Percentiles rank a stretch among this genome's conserved stretches.
Conservation (phyloP, 306 rosid genomes). For the Quercus glauca region DNA sequence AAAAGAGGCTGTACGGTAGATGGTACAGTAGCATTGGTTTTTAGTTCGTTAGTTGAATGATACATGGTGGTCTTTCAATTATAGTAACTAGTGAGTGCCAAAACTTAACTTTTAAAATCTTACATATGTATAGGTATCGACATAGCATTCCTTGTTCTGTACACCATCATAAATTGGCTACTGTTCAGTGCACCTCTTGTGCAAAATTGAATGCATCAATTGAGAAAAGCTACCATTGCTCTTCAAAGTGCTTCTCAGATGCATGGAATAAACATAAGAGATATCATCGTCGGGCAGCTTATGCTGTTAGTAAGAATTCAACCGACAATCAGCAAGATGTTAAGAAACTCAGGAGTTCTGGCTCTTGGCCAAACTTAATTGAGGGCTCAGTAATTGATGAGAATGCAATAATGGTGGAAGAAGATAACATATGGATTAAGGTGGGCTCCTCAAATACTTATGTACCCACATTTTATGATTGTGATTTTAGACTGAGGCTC, state of each 20-base stretch:
- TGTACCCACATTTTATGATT: conserved; percentile 22
- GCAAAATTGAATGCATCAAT: conserved; percentile 10
- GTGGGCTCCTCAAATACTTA: conserved; percentile 16
- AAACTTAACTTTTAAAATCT: background rate
- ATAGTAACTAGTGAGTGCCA: background rate
- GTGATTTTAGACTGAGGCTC: conserved; percentile 22
- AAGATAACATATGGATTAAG: conserved; percentile 15
- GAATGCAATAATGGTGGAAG: background rate
- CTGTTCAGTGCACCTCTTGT: conserved; percentile 13
- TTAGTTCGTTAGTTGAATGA: background rate
- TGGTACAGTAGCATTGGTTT: background rate
- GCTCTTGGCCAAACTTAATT: conserved; percentile 6
- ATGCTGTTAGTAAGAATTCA: background rate
- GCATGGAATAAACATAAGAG: conserved; percentile 16
- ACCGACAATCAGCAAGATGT: background rate
- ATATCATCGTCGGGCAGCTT: conserved; percentile 6
- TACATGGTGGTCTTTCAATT: background rate
- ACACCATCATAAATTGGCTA: conserved; percentile 16
- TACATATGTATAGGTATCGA: conserved; percentile 17
- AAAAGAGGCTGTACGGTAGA: background rate
- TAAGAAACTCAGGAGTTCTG: conserved; percentile 13
- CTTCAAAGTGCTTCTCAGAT: background rate
- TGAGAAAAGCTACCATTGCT: conserved; percentile 25
- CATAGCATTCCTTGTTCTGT: conserved; percentile 14
- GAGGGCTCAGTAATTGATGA: background rate